These are phyloP conservation scores for Platanthera guangdongensis DNA, from an alignment of 106 monocot species.

Conservation along the genomic window DNA sequence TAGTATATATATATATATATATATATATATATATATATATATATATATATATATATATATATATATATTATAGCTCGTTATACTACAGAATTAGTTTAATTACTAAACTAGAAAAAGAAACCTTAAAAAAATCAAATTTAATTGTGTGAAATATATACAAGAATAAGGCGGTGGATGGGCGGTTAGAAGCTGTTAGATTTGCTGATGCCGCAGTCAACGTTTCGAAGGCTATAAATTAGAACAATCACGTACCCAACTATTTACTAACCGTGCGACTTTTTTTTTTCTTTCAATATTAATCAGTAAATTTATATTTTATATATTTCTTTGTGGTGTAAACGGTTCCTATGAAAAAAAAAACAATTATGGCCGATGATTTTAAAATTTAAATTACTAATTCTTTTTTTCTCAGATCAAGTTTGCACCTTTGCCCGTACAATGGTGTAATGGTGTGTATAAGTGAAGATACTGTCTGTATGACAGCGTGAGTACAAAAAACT, in stretches of 20 bases:
- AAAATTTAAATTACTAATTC: not conserved
- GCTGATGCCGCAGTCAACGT: not conserved
- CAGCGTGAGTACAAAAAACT: too few relatives aligned
- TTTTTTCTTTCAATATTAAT: not conserved
- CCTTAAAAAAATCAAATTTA: not conserved
- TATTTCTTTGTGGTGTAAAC: too few relatives aligned
- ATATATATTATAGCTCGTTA: too few relatives aligned
- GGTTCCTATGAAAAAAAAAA: not conserved
- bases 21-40: too few relatives aligned
- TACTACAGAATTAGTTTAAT: too few relatives aligned
- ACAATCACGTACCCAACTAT: not conserved
- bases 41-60: too few relatives aligned
- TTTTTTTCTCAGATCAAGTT: not conserved
- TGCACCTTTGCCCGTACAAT: not conserved
- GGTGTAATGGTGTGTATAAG: too few relatives aligned
- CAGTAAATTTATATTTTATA: too few relatives aligned
- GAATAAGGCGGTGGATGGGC: not conserved
- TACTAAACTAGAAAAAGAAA: too few relatives aligned
- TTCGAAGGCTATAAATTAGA: not conserved
- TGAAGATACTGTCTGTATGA: too few relatives aligned
- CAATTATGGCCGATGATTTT: too few relatives aligned
- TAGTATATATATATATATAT: too few relatives aligned
- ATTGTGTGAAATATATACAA: not conserved
- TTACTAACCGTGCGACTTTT: constrained; percentile 6
- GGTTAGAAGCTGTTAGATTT: not conserved